phyloP scores from a whole-genome alignment of 2,329 filamentous ascomycete species.

The Cladosporium phlei region DNA sequence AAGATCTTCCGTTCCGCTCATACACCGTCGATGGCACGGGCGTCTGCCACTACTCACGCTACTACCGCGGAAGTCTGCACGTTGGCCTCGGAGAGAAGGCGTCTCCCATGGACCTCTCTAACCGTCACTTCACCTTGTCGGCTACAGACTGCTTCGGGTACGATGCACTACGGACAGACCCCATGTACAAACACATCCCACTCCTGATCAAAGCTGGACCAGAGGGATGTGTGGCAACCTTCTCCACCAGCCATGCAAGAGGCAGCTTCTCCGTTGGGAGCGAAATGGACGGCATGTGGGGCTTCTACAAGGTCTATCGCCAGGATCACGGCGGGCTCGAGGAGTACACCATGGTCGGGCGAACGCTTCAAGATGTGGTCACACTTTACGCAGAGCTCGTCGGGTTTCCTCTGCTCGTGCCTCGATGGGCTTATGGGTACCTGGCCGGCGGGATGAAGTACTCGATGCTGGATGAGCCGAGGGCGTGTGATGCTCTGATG shows the following conservation, averaged over 20 bases:
- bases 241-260: slow-evolving; percentile 62
- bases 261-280: slow-evolving; percentile 63
- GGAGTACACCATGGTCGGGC: slow-evolving; percentile 64
- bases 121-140: slow-evolving; percentile 60
- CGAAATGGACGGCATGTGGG: slow-evolving; percentile 73
- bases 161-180: slow-evolving; percentile 65
- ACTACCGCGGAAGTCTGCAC: slow-evolving; percentile 59
- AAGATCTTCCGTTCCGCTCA: slow-evolving; percentile 61
- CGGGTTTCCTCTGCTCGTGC: slow-evolving; percentile 63
- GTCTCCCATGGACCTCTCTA: slow-evolving; percentile 67
- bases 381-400: slow-evolving; percentile 62
- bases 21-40: slow-evolving; percentile 60
- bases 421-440: slow-evolving; percentile 69
- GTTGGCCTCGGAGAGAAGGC: slow-evolving; percentile 68
- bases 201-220: slow-evolving; percentile 65
- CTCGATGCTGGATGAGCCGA: slow-evolving; percentile 53
- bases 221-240: slow-evolving; percentile 60
- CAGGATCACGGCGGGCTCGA: slow-evolving; percentile 69
- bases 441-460: slow-evolving; percentile 64
- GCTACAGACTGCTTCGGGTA: slow-evolving; percentile 71
- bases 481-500: slow-evolving; percentile 53
- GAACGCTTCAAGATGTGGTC: slow-evolving; percentile 62
- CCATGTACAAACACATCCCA: slow-evolving; percentile 71
- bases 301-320: slow-evolving; percentile 67
- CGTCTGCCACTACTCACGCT: slow-evolving; percentile 60